These are phyloP conservation scores for Kluyveromyces wickerhamii DNA, from an alignment of 805 yeast genomes.

Conservation along the genomic window DNA sequence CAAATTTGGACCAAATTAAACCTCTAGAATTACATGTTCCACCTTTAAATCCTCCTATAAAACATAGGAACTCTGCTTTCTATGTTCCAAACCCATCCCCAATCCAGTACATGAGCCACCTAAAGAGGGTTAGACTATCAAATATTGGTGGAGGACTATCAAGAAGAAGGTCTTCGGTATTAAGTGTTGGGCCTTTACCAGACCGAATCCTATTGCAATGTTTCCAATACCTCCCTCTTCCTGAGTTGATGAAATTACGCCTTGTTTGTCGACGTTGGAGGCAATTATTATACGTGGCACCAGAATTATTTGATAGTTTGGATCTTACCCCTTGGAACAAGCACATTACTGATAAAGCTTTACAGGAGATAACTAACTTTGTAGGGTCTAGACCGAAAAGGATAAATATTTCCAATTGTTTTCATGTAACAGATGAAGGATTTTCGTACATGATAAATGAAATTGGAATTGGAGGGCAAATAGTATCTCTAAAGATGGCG, in stretches of 20 bases:
- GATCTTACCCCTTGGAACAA: slow-evolving; percentile 61
- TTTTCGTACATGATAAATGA: slow-evolving; percentile 64
- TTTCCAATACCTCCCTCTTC: slow-evolving; percentile 46
- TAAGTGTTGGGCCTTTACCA: slow-evolving; percentile 52
- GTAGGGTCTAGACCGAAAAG: slow-evolving; percentile 59
- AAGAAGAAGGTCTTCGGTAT: slow-evolving; percentile 48
- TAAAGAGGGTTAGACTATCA: slow-evolving; percentile 44
- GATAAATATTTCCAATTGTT: slow-evolving; percentile 64
- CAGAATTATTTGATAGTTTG: slow-evolving; percentile 41
- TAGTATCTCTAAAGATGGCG: slow-evolving; percentile 49
- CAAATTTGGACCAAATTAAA: too few relatives aligned
- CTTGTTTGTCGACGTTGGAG: slow-evolving; percentile 61
- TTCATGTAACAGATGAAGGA: slow-evolving; percentile 70
- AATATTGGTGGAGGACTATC: slow-evolving; percentile 33
- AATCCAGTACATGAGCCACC: slow-evolving; percentile 49
- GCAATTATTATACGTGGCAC: slow-evolving; percentile 51
- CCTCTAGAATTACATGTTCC: slow-evolving; percentile 29
- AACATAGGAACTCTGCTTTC: slow-evolving; percentile 28
- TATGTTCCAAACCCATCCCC: slow-evolving; percentile 21
- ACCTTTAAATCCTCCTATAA: slow-evolving; percentile 34
- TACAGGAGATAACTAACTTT: slow-evolving; percentile 54
- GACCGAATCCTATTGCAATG: slow-evolving; percentile 49
- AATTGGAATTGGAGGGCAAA: slow-evolving; percentile 56
- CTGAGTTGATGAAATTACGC: slow-evolving; percentile 52
- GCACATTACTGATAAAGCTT: slow-evolving; percentile 46